Percentiles rank a stretch among this genome's conserved stretches.
Conservation (phyloP, 192 early-diverging fungal species). For the Allomyces arbusculus region DNA sequence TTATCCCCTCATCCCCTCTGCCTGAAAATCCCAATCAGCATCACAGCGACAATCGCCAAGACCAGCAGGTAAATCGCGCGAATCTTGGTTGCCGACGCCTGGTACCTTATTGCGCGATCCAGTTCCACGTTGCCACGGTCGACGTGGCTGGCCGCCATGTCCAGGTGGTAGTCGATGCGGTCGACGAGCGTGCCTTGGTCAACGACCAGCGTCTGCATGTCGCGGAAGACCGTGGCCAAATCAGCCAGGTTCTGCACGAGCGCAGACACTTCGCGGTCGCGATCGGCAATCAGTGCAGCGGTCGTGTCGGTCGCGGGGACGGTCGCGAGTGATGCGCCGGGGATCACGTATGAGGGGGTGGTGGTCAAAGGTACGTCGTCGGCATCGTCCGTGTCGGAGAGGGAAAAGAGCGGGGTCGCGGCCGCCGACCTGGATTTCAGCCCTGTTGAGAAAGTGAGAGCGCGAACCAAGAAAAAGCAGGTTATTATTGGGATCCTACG, state of each 20-base stretch:
- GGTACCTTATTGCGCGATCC: slow-evolving; percentile 27
- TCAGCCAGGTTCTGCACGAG: slow-evolving; percentile 80
- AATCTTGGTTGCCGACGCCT: background rate
- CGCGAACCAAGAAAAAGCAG: no score
- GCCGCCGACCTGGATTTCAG: background rate
- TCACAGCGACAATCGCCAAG: background rate
- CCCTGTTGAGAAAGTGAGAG: background rate
- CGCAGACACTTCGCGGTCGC: slow-evolving; percentile 80
- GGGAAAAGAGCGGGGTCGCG: background rate
- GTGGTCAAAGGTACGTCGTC: no score
- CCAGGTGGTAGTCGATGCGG: slow-evolving; percentile 93
- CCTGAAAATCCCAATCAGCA: background rate
- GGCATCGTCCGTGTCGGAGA: slow-evolving; percentile 11
- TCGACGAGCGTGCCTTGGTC: slow-evolving; percentile 94
- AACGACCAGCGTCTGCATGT: slow-evolving; percentile 87
- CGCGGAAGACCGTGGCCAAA: slow-evolving; percentile 76
- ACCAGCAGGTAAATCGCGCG: background rate
- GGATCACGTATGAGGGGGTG: no score
- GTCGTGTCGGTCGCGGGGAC: no score
- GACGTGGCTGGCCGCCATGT: slow-evolving; percentile 56
- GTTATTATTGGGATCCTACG: no score
- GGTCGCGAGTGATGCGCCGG: no score
- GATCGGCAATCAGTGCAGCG: slow-evolving; percentile 45
- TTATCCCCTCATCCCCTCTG: background rate
- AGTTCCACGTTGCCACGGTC: slow-evolving; percentile 69